These are phyloP conservation scores for Multifurca ochricompacta DNA, from an alignment of 768 basidiomycete genomes.

Conservation along the genomic window DNA sequence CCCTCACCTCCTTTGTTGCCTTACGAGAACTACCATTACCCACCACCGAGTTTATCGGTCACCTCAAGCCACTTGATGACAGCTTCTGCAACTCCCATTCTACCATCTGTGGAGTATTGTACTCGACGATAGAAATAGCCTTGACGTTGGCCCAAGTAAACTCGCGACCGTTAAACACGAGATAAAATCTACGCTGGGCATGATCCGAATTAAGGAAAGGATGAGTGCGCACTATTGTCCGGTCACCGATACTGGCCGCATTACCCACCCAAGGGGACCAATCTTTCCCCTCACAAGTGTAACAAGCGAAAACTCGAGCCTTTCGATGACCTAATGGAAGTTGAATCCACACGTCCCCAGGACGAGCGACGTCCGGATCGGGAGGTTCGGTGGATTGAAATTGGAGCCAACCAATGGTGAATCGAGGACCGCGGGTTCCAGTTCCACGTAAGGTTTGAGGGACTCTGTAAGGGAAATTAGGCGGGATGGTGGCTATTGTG, in stretches of 20 bases:
- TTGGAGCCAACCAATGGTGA: slow-evolving; percentile 12
- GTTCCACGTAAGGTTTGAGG: not conserved
- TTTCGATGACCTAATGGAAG: slow-evolving; percentile 15
- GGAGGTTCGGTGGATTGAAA: slow-evolving; percentile 14
- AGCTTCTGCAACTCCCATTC: slow-evolving; percentile 10
- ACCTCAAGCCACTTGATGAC: slow-evolving; percentile 13
- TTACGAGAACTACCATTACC: not conserved
- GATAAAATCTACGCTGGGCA: slow-evolving; percentile 13
- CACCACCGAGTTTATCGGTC: slow-evolving; percentile 1
- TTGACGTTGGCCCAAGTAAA: slow-evolving; percentile 14
- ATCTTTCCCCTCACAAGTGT: slow-evolving; percentile 4
- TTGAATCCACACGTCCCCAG: slow-evolving; percentile 16
- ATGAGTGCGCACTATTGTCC: slow-evolving; percentile 1
- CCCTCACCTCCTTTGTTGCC: no score
- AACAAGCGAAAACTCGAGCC: slow-evolving; percentile 15
- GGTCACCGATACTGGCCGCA: not conserved
- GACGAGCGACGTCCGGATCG: slow-evolving; percentile 13
- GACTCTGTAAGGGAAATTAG: slow-evolving; percentile 10
- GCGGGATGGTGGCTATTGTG: slow-evolving; percentile 9
- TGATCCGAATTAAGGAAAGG: slow-evolving; percentile 13
- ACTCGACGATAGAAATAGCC: slow-evolving; percentile 3
- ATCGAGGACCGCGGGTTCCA: slow-evolving; percentile 10
- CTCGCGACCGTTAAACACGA: slow-evolving; percentile 8
- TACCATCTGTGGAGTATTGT: not conserved
- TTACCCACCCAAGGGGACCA: slow-evolving; percentile 16